Conservation (phyloP, 345 rosid species). For the Sisymbrium irio region DNA sequence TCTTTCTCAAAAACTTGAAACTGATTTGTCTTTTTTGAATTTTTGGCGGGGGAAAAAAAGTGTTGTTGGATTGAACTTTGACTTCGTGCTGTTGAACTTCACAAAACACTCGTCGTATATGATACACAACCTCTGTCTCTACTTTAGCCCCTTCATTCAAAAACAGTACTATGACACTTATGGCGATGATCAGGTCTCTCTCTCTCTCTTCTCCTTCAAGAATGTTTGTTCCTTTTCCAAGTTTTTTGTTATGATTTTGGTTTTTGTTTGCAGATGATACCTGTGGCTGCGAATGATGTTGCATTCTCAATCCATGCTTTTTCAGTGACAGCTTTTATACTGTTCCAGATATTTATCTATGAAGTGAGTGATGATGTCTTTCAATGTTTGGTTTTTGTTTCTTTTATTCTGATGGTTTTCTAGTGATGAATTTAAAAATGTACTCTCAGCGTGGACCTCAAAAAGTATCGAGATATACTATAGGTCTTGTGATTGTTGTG, state of each 20-base stretch:
- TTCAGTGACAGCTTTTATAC: slow-evolving; percentile 54
- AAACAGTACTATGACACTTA: slow-evolving; percentile 73
- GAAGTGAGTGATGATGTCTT: slow-evolving; percentile 46
- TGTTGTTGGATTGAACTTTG: slow-evolving; percentile 90
- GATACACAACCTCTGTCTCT: slow-evolving; percentile 84
- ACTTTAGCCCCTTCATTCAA: slow-evolving; percentile 74
- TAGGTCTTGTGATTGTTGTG: slow-evolving; percentile 48
- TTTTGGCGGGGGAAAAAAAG: slow-evolving; percentile 40
- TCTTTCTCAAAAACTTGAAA: background rate
- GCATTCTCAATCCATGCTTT: slow-evolving; percentile 96
- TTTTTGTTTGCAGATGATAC: slow-evolving; percentile 67
- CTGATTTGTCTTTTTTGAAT: background rate
- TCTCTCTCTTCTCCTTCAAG: background rate
- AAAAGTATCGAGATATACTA: slow-evolving; percentile 62
- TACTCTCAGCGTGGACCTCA: slow-evolving; percentile 73
- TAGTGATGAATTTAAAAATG: background rate
- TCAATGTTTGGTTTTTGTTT: background rate
- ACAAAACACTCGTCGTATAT: slow-evolving; percentile 91
- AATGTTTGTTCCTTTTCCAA: background rate
- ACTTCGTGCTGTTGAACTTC: slow-evolving; percentile 82
- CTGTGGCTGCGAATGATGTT: slow-evolving; percentile 90
- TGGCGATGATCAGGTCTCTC: slow-evolving; percentile 46
- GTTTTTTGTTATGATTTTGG: too few relatives aligned
- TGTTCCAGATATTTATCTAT: slow-evolving; percentile 72
- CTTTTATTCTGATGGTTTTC: slow-evolving; percentile 1